Evolutionary conservation across 1,139 yeast species (phyloP).

Genomic region (Lodderomyces orthopsilosis): DNA sequence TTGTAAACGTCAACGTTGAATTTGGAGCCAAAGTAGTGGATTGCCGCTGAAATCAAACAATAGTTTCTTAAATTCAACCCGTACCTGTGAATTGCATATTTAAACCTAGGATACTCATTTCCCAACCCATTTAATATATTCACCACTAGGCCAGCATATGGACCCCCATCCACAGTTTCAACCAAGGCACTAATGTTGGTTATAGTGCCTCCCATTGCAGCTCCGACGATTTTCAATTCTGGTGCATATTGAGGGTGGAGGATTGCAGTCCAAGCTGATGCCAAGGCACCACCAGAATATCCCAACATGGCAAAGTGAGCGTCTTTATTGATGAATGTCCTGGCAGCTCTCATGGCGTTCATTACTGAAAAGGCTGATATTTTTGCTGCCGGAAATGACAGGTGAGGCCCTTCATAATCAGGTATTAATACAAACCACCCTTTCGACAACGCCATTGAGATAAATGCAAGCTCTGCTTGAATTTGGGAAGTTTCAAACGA

Average conservation of each 20-base stretch:
- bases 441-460: constrained; percentile 19
- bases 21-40: constrained; percentile 14
- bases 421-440: constrained; percentile 28
- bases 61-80: constrained; percentile 6
- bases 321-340: constrained; percentile 22
- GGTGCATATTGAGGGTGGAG: constrained; percentile 32
- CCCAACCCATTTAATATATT: constrained; percentile 20
- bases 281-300: constrained; percentile 36
- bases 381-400: constrained; percentile 24
- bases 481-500: constrained; percentile 12
- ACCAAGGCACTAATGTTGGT: constrained; percentile 23
- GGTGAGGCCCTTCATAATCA: constrained; percentile 22
- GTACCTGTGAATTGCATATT: constrained; percentile 8
- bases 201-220: constrained; percentile 36
- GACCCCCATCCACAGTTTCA: constrained; percentile 18
- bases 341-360: constrained; percentile 22
- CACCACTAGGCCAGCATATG: constrained; percentile 22
- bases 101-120: constrained; percentile 13
- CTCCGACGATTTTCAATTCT: constrained; percentile 29
- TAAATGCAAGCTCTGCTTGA: constrained; percentile 21
- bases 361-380: constrained; percentile 23
- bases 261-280: constrained; percentile 35
- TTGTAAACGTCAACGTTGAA: constrained; percentile 17
- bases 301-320: constrained; percentile 33
- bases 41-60: constrained; percentile 16